Conservation (phyloP, 2,329 filamentous ascomycete species). For the Cladosporium halotolerans region DNA sequence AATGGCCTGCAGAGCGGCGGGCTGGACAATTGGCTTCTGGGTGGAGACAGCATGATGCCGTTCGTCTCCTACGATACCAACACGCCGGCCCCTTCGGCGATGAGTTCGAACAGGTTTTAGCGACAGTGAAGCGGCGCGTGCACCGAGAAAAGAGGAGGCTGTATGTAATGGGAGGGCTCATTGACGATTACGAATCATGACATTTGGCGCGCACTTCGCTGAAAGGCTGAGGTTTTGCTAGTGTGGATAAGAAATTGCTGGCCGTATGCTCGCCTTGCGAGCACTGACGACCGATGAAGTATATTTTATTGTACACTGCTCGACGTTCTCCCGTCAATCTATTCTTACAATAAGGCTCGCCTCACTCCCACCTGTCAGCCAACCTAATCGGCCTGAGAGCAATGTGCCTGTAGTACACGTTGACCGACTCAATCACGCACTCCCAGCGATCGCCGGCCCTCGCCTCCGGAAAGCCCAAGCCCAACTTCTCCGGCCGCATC, state of each 20-base stretch:
- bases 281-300: too few relatives aligned
- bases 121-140: neutral
- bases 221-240: too few relatives aligned
- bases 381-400: conserved; percentile 34
- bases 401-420: conserved; percentile 30
- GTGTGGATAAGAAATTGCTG: too few relatives aligned
- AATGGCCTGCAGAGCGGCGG: conserved; percentile 26
- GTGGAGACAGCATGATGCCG: conserved; percentile 18
- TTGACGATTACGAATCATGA: neutral
- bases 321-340: too few relatives aligned
- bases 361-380: conserved; percentile 17
- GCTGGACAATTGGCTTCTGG: conserved; percentile 28
- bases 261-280: too few relatives aligned
- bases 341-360: too few relatives aligned
- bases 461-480: conserved; percentile 12
- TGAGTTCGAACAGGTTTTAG: neutral
- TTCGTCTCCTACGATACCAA: conserved; percentile 6
- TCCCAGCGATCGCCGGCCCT: conserved; percentile 43
- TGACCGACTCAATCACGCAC: conserved; percentile 32
- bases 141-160: neutral
- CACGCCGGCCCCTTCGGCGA: neutral
- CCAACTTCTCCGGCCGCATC: conserved; percentile 14
- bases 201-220: neutral
- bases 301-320: too few relatives aligned
- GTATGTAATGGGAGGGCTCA: too few relatives aligned